phyloP scores from a whole-genome alignment of 2,329 filamentous ascomycete species.

The Trichoderma brevicompactum region DNA sequence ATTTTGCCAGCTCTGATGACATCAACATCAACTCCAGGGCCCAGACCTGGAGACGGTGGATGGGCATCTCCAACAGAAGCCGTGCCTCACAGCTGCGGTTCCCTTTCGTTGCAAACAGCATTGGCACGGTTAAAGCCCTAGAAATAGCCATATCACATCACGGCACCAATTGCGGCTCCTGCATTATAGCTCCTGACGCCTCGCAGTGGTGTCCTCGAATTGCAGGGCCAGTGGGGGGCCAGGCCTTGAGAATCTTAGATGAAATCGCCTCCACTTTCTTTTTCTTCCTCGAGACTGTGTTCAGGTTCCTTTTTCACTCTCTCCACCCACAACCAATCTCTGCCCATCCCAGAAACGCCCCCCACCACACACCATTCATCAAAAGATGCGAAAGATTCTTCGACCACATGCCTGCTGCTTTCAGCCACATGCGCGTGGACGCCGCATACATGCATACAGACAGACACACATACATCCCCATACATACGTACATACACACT shows the following conservation, averaged over 20 bases:
- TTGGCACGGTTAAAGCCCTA: background rate
- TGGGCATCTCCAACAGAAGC: background rate
- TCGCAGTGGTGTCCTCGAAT: constrained; percentile 23
- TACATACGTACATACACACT: background rate
- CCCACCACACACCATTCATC: constrained; percentile 10
- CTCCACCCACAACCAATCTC: constrained; percentile 23
- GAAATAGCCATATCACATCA: constrained; percentile 3
- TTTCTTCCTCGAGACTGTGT: constrained; percentile 11
- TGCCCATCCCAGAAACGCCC: constrained; percentile 4
- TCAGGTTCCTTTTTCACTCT: background rate
- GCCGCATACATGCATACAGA: constrained; percentile 8
- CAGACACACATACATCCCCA: background rate
- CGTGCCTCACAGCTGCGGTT: background rate
- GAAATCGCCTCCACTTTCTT: constrained; percentile 28
- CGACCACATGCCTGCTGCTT: constrained; percentile 23
- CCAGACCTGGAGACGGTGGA: background rate
- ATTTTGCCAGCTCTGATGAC: background rate
- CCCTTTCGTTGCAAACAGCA: background rate
- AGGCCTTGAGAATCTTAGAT: constrained; percentile 28
- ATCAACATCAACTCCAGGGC: constrained; percentile 1
- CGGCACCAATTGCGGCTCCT: constrained; percentile 22
- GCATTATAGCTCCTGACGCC: constrained; percentile 21
- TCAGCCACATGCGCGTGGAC: constrained; percentile 29
- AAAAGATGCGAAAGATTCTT: constrained; percentile 28
- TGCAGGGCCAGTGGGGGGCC: constrained; percentile 22